Percentiles rank a stretch among this genome's conserved stretches.
Conservation (phyloP, 2,329 filamentous ascomycete genomes). For the Septoria linicola region DNA sequence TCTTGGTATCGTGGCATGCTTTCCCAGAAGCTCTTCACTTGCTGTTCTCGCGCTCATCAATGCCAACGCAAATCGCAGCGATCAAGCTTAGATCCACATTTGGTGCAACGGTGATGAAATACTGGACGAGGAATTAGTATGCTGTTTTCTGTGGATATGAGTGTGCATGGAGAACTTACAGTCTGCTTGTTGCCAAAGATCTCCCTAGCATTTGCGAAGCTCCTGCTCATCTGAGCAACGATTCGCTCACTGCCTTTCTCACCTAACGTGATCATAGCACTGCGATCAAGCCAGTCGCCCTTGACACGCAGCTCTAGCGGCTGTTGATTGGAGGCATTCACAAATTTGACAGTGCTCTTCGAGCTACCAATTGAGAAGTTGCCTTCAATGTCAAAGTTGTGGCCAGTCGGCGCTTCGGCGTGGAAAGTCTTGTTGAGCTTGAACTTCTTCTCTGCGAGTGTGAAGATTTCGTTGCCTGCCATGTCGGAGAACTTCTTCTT, state of each 20-base stretch:
- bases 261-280: conserved; percentile 56
- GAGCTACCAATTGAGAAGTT: conserved; percentile 53
- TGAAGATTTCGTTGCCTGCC: conserved; percentile 51
- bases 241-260: conserved; percentile 39
- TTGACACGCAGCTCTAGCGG: conserved; percentile 55
- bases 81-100: conserved; percentile 66
- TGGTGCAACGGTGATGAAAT: conserved; percentile 62
- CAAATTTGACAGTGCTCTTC: conserved; percentile 59
- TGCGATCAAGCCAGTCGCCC: conserved; percentile 60
- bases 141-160: too few species aligned
- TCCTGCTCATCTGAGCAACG: conserved; percentile 61
- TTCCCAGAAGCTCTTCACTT: background rate
- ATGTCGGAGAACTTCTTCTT: conserved; percentile 55
- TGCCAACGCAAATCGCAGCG: conserved; percentile 64
- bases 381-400: conserved; percentile 44
- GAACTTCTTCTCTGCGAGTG: conserved; percentile 55
- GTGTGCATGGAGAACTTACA: conserved; percentile 22
- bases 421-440: conserved; percentile 55
- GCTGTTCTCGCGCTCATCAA: conserved; percentile 66
- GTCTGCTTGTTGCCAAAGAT: conserved; percentile 63
- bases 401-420: conserved; percentile 39
- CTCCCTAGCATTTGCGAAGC: conserved; percentile 58
- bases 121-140: conserved; percentile 38
- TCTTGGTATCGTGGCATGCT: too few species aligned
- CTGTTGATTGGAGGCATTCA: conserved; percentile 47